These are phyloP conservation scores for Trichocladium uniseriatum DNA, from an alignment of 495 filamentous ascomycete genomes.

Conservation along the genomic window DNA sequence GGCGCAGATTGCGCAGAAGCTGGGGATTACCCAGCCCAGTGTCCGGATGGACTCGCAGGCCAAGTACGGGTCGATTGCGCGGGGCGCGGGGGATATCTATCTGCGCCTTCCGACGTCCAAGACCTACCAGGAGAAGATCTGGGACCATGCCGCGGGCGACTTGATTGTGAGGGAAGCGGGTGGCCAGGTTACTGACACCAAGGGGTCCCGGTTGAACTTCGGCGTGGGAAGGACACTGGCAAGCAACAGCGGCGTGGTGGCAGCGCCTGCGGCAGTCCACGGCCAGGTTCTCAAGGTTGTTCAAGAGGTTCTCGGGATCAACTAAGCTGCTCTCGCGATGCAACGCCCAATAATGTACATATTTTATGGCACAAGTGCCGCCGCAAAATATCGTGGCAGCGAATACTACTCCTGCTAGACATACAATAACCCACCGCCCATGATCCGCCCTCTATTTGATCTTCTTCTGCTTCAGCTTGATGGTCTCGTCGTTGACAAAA, in stretches of 20 bases:
- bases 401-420: slow-evolving; percentile 7
- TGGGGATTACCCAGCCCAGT: slow-evolving; percentile 76
- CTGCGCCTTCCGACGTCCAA: slow-evolving; percentile 73
- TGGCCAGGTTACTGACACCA: slow-evolving; percentile 78
- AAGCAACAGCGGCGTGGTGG: slow-evolving; percentile 87
- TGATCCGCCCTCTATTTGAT: slow-evolving; percentile 78
- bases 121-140: slow-evolving; percentile 97
- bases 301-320: slow-evolving; percentile 56
- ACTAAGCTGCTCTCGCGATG: slow-evolving; percentile 13
- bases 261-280: slow-evolving; percentile 68
- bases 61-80: slow-evolving; percentile 93
- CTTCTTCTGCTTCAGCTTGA: slow-evolving; percentile 97
- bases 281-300: slow-evolving; percentile 70
- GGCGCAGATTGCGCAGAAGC: slow-evolving; percentile 66
- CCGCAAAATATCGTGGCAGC: slow-evolving; percentile 1
- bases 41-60: slow-evolving; percentile 96
- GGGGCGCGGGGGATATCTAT: slow-evolving; percentile 92
- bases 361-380: slow-evolving; percentile 17
- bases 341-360: slow-evolving; percentile 20
- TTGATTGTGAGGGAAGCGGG: slow-evolving; percentile 91
- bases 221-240: slow-evolving; percentile 74
- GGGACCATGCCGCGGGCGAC: slow-evolving; percentile 97
- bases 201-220: slow-evolving; percentile 75
- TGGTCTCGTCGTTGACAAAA: slow-evolving; percentile 93
- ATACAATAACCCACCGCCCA: slow-evolving; percentile 3